Percentiles rank a stretch among this genome's conserved stretches.
phyloP scores from a whole-genome alignment of 106 monocot genomes.

The Ottelia alismoides region DNA sequence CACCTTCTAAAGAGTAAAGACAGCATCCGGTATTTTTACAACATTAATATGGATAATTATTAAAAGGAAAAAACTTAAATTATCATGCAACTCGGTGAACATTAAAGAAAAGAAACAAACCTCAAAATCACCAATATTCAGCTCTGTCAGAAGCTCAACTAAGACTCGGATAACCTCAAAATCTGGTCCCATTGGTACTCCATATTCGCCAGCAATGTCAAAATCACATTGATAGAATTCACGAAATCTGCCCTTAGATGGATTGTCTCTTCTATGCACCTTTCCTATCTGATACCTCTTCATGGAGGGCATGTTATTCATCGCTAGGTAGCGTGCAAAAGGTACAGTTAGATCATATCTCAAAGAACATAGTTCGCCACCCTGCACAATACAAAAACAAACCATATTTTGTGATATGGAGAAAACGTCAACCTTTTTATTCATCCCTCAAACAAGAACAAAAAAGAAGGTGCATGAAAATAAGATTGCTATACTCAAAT shows the following conservation, averaged over 20 bases:
- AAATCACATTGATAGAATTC: constrained; percentile 99
- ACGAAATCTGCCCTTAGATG: constrained; percentile 91
- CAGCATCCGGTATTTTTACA: too few relatives aligned
- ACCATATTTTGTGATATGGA: neutral
- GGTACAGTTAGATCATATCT: constrained; percentile 95
- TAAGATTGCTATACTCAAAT: too few relatives aligned
- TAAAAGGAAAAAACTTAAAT: too few relatives aligned
- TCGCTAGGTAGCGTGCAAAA: constrained; percentile 85
- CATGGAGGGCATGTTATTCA: constrained; percentile 71
- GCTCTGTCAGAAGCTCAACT: constrained; percentile 65
- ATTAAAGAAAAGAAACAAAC: constrained; percentile 17
- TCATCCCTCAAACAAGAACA: too few relatives aligned
- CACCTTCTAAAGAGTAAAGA: too few relatives aligned
- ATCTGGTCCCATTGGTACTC: constrained; percentile 83
- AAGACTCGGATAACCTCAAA: constrained; percentile 88
- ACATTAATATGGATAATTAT: too few relatives aligned
- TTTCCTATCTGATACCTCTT: constrained; percentile 97
- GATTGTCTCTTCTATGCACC: constrained; percentile 96
- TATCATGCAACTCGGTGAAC: too few relatives aligned
- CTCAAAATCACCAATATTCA: constrained; percentile 88
- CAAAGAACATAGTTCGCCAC: constrained; percentile 93
- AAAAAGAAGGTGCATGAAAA: too few relatives aligned
- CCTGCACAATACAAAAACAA: constrained; percentile 43
- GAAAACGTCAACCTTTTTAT: neutral
- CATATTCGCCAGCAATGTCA: constrained; percentile 92